phyloP scores from a whole-genome alignment of 2,329 filamentous ascomycete species.

The Arthroderma sp. region DNA sequence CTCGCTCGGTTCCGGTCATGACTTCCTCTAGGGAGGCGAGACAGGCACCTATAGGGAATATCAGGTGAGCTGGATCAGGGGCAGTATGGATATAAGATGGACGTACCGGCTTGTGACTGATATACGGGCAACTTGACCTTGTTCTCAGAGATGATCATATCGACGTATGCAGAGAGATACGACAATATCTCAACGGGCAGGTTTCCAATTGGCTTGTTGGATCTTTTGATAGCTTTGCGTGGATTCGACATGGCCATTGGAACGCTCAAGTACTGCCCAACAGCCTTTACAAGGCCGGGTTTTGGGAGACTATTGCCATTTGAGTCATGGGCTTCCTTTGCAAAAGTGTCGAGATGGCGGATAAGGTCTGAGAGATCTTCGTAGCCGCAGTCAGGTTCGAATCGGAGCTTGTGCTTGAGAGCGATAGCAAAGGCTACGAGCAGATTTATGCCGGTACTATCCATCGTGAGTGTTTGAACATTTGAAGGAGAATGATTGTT shows the following conservation, averaged over 20 bases:
- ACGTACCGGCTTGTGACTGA: constrained; percentile 16
- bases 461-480: background rate
- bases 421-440: constrained; percentile 64
- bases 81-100: background rate
- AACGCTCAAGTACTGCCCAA: constrained; percentile 62
- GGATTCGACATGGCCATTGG: constrained; percentile 68
- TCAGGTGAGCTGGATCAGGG: constrained; percentile 5
- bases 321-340: constrained; percentile 43
- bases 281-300: constrained; percentile 46
- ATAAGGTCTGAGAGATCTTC: constrained; percentile 58
- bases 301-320: constrained; percentile 22
- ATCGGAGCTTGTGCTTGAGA: constrained; percentile 70
- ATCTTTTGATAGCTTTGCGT: constrained; percentile 60
- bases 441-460: constrained; percentile 56
- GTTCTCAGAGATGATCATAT: constrained; percentile 40
- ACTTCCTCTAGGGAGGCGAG: constrained; percentile 57
- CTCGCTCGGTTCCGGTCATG: constrained; percentile 58
- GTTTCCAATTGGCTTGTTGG: constrained; percentile 62
- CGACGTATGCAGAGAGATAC: constrained; percentile 55
- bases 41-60: constrained; percentile 36
- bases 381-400: constrained; percentile 69
- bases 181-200: constrained; percentile 70
- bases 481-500: too few species aligned
- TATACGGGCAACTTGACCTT: constrained; percentile 15
- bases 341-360: constrained; percentile 62